These are phyloP conservation scores for Suhomyces prunicola DNA, from an alignment of 805 yeast species.

Conservation along the genomic window DNA sequence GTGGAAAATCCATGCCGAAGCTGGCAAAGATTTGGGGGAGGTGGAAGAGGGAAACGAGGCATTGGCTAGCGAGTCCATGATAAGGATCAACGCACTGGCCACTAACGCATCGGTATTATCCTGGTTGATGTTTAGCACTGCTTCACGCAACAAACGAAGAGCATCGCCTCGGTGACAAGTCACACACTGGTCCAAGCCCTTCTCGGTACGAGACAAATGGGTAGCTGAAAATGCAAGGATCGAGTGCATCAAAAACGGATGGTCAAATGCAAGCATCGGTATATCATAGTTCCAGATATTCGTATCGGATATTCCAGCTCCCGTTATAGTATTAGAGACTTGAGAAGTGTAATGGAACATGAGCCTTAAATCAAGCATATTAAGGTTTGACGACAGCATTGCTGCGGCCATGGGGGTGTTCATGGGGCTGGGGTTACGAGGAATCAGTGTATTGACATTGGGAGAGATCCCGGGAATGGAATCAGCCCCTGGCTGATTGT, in stretches of 20 bases:
- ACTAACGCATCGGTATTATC: constrained; percentile 92
- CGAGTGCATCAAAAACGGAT: constrained; percentile 90
- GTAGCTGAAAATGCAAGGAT: constrained; percentile 90
- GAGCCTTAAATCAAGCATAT: constrained; percentile 72
- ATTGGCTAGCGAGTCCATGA: constrained; percentile 92
- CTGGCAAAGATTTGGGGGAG: constrained; percentile 63
- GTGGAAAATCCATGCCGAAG: constrained; percentile 95
- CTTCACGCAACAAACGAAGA: constrained; percentile 72
- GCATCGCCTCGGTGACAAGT: constrained; percentile 89
- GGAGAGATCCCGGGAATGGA: constrained; percentile 15
- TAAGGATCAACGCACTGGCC: constrained; percentile 83
- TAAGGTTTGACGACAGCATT: constrained; percentile 32
- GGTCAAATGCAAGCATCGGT: constrained; percentile 81
- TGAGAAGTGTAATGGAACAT: constrained; percentile 85
- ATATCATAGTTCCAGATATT: constrained; percentile 86
- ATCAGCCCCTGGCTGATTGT: constrained; percentile 15
- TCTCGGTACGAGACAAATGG: constrained; percentile 74
- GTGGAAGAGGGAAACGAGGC: constrained; percentile 61
- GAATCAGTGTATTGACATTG: constrained; percentile 15
- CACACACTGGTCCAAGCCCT: constrained; percentile 75
- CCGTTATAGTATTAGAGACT: constrained; percentile 84
- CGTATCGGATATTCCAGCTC: constrained; percentile 84
- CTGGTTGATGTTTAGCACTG: constrained; percentile 76
- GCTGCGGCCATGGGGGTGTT: constrained; percentile 9
- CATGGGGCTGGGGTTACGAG: constrained; percentile 3